Percentiles rank a stretch among this genome's conserved stretches.
Conservation (phyloP, 164 flowering plant genomes). For the Dillenia suffruticosa region DNA sequence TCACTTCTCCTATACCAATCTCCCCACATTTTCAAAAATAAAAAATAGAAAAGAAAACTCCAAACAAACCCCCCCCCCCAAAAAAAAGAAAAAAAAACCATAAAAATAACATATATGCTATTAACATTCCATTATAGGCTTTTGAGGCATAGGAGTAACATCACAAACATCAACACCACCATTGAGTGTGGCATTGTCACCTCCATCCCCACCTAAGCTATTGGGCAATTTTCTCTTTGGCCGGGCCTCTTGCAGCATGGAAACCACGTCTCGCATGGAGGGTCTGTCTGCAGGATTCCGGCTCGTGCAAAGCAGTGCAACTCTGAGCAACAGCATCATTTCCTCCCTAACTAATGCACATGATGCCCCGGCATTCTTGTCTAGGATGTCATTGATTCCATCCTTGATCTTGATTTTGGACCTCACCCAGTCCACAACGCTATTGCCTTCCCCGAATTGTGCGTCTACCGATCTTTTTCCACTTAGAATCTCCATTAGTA, state of each 20-base stretch:
- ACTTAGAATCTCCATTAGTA: constrained; percentile 76
- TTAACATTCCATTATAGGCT: constrained; percentile 32
- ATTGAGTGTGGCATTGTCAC: constrained; percentile 3
- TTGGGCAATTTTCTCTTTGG: constrained; percentile 69
- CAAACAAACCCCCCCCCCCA: constrained; percentile 36
- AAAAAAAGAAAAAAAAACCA: constrained; percentile 10
- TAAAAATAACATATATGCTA: constrained; percentile 10
- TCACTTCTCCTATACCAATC: constrained; percentile 13
- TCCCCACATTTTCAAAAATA: constrained; percentile 14
- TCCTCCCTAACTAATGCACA: constrained; percentile 77
- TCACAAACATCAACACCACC: constrained; percentile 13
- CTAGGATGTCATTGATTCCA: constrained; percentile 58
- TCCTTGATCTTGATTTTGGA: constrained; percentile 61
- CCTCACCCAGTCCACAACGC: constrained; percentile 94
- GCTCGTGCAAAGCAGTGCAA: constrained; percentile 89
- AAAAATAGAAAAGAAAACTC: constrained; percentile 19
- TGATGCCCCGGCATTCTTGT: constrained; percentile 75
- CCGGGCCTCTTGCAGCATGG: constrained; percentile 91
- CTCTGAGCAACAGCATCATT: constrained; percentile 74
- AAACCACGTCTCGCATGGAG: constrained; percentile 91
- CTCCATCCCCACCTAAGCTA: constrained; percentile 14
- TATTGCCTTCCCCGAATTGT: constrained; percentile 93
- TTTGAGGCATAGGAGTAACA: constrained; percentile 19
- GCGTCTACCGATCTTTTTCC: constrained; percentile 79
- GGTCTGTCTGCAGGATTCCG: constrained; percentile 86